Evolutionary conservation across 2,329 filamentous ascomycete genomes (phyloP), one percentile per base, ranked within the genome.

Genomic region (Ophiostoma perfectum): DNA sequence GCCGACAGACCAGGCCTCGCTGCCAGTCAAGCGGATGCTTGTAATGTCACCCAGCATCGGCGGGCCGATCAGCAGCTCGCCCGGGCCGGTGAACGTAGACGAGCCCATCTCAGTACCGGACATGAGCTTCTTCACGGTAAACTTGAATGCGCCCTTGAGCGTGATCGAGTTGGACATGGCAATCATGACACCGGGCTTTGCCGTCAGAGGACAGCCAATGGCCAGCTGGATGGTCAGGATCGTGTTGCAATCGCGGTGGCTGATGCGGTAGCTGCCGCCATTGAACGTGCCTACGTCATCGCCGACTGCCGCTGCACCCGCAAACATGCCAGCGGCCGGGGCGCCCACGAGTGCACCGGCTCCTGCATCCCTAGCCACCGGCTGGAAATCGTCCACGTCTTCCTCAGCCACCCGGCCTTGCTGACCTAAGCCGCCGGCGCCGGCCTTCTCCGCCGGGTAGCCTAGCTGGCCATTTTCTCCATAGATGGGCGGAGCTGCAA

Each of bases 281-380:
- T 98, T 98, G 82, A 98, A 99, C 0, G 90, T 95, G n/a, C 95
- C 95, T 1, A 96, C 87, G 73, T 97, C 93, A 77, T 98, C 95
- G 42, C 87, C 82, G 0, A 85, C 84, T 0, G 89, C 81, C 44
- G 79, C 78, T 0, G 85, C 87, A 42, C 90, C 91, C 5, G 82
- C 77, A 72, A 94, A 93, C 69, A 90, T 84, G 44, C 79, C 78
- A 16, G 80, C 78, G 6, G 78, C 75, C 11, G 80, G 81, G 4
- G 79, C 81, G 6, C 78, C 78, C 36, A 75, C 71, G 27, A 78
- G 74, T 63, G 79, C 75, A 36, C 63, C 63, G 71, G 78, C 76
- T 41, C 76, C 72, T 16, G 77, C 72, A 38, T 77, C 74, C 16
- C 72, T 2, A 5, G 74, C 73, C 66, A 76, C 76, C 36, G 74